phyloP scores from a whole-genome alignment of 1,139 yeast species.

The Kluyveromyces sp. region DNA sequence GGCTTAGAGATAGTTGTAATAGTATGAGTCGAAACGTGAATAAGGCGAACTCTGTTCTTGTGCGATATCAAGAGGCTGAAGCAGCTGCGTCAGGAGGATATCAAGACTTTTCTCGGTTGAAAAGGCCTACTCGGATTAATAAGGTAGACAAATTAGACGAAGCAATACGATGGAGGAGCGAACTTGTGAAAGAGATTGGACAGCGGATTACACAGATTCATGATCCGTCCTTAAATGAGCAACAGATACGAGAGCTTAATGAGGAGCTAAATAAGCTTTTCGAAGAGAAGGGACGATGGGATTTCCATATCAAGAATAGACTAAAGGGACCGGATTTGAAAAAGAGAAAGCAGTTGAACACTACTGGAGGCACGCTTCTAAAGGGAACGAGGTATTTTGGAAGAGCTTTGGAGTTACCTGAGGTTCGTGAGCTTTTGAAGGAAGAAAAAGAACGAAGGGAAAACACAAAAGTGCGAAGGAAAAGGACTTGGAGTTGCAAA shows the following conservation, averaged over 20 bases:
- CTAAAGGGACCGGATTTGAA: conserved; percentile 67
- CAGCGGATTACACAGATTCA: conserved; percentile 55
- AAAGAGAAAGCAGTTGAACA: conserved; percentile 21
- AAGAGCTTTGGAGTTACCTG: conserved; percentile 73
- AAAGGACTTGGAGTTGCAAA: conserved; percentile 19
- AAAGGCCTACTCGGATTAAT: conserved; percentile 55
- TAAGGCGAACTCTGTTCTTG: conserved; percentile 64
- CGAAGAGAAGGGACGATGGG: conserved; percentile 72
- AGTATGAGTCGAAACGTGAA: conserved; percentile 61
- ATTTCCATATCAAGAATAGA: conserved; percentile 50
- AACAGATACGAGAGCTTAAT: conserved; percentile 63
- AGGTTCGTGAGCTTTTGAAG: conserved; percentile 50
- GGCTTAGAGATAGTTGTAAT: neutral
- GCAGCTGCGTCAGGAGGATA: conserved; percentile 51
- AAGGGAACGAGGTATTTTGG: conserved; percentile 70
- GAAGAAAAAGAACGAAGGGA: conserved; percentile 30
- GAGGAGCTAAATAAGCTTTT: conserved; percentile 65
- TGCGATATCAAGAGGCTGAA: conserved; percentile 54
- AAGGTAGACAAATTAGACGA: conserved; percentile 49
- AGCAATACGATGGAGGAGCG: conserved; percentile 73
- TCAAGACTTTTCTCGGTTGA: conserved; percentile 48
- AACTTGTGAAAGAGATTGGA: conserved; percentile 57
- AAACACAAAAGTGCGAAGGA: conserved; percentile 17
- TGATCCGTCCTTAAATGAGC: conserved; percentile 51
- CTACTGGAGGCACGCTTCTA: conserved; percentile 17